Evolutionary conservation across 345 rosid genomes (phyloP).

Genomic region (Angophora floribunda): DNA sequence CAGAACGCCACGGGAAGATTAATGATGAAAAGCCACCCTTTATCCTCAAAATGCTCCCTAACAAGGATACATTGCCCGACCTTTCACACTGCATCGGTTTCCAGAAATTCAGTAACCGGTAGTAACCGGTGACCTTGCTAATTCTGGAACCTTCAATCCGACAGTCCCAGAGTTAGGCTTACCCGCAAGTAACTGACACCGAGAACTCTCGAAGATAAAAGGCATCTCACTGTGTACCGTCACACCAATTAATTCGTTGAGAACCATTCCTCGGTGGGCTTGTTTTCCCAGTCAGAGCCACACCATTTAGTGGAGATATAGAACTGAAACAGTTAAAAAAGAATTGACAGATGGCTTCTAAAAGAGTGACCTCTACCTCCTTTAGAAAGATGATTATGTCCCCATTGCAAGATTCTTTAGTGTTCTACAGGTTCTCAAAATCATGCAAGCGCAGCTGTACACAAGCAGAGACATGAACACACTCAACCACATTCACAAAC

Average conservation of each 20-base stretch:
- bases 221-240: not conserved
- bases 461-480: not conserved
- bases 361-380: not conserved
- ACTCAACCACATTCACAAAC: not conserved
- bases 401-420: not conserved
- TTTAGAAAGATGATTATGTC: not conserved
- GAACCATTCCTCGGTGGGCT: not conserved
- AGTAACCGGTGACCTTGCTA: not conserved
- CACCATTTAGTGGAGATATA: not conserved
- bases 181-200: not conserved
- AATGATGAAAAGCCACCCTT: not conserved
- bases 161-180: not conserved
- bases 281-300: not conserved
- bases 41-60: not conserved
- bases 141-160: not conserved
- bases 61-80: not conserved
- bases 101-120: not conserved
- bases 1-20: not conserved
- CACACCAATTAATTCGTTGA: not conserved
- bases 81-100: not conserved
- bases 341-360: not conserved
- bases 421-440: not conserved
- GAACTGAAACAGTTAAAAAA: not conserved
- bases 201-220: not conserved
- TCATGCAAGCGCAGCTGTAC: not conserved